phyloP scores from a whole-genome alignment of 1,139 yeast genomes.

The Magnusiomyces magnusii region DNA sequence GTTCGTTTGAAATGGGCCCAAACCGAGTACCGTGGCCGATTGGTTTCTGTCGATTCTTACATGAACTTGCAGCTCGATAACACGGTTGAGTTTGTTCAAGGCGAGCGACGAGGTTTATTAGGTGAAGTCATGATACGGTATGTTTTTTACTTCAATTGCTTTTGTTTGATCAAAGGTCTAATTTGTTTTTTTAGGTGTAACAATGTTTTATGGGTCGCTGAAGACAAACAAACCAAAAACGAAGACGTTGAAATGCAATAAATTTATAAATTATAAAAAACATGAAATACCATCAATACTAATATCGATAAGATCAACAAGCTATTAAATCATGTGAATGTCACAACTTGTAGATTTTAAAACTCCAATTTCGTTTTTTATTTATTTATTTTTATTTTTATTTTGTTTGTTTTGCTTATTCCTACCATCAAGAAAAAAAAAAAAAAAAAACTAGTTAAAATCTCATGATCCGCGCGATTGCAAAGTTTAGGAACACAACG shows the following conservation, averaged over 20 bases:
- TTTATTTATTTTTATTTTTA: too few species aligned
- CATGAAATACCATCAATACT: too few species aligned
- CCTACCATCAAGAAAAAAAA: too few species aligned
- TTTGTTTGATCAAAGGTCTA: too few species aligned
- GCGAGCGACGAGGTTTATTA: constrained; percentile 48
- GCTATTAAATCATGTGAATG: not conserved
- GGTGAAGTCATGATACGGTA: constrained; percentile 82
- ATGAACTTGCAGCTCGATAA: constrained; percentile 79
- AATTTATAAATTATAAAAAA: too few species aligned
- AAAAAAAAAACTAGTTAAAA: not conserved
- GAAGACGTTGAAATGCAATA: constrained; percentile 1
- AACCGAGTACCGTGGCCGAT: constrained; percentile 81
- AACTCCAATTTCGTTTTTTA: too few species aligned
- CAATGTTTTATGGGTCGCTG: constrained; percentile 39
- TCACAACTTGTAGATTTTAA: not conserved
- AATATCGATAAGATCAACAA: too few species aligned
- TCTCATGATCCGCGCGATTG: not conserved
- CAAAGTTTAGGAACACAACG: not conserved
- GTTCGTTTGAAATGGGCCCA: constrained; percentile 87
- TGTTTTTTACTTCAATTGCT: too few species aligned
- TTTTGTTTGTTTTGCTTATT: not conserved
- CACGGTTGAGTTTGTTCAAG: constrained; percentile 55
- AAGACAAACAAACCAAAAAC: constrained; percentile 15
- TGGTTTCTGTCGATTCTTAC: constrained; percentile 80
- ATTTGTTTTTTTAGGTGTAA: constrained; percentile 31